Evolutionary conservation across 176 grass and related monocot species (phyloP).

Genomic region (Elaeis guineensis): DNA sequence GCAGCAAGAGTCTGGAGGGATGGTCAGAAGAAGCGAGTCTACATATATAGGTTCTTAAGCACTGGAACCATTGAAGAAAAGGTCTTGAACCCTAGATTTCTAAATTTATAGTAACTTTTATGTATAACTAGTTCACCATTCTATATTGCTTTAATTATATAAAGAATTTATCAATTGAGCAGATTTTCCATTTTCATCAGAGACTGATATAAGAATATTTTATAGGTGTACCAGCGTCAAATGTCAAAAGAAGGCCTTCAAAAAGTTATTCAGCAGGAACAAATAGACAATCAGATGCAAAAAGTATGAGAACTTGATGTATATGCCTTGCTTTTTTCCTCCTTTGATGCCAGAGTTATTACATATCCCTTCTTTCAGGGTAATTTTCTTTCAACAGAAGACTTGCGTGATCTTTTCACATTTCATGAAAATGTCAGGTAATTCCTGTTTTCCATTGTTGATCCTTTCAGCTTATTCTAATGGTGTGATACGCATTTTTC

Average conservation of each 20-base stretch:
- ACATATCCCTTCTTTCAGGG: slow-evolving; percentile 46
- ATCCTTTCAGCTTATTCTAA: background rate
- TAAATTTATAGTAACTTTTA: background rate
- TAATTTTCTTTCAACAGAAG: slow-evolving; percentile 77
- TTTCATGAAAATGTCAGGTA: slow-evolving; percentile 82
- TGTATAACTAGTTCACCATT: background rate
- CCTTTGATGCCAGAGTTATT: slow-evolving; percentile 13
- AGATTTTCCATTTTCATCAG: background rate
- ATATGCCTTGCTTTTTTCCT: slow-evolving; percentile 16
- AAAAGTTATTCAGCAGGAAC: slow-evolving; percentile 87
- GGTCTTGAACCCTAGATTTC: slow-evolving; percentile 33
- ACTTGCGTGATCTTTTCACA: slow-evolving; percentile 87
- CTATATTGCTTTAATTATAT: background rate
- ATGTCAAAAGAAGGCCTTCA: slow-evolving; percentile 99
- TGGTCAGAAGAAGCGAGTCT: slow-evolving; percentile 97
- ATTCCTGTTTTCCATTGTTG: background rate
- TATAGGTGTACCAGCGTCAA: slow-evolving; percentile 89
- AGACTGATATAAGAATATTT: slow-evolving; percentile 18
- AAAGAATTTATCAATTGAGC: too few relatives aligned
- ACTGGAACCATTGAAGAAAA: slow-evolving; percentile 99
- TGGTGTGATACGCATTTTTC: background rate
- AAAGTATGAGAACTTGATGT: slow-evolving; percentile 34
- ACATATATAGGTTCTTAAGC: slow-evolving; percentile 95
- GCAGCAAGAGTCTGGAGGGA: slow-evolving; percentile 99
- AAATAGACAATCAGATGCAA: slow-evolving; percentile 36